Conservation (phyloP, 1,284 basidiomycete species). For the Inonotus hispidus region DNA sequence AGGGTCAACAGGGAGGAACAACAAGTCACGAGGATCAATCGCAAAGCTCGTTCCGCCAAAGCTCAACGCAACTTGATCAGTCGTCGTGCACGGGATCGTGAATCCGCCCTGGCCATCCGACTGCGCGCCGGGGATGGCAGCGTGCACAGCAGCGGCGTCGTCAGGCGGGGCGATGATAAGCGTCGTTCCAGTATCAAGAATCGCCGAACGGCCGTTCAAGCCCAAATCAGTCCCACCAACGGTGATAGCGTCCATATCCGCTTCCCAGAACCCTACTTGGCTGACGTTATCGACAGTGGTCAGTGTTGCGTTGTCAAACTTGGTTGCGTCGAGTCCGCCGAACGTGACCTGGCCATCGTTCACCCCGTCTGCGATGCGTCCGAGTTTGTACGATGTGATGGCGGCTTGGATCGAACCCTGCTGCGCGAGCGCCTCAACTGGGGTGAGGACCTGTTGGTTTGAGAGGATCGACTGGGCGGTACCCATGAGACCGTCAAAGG, state of each 20-base stretch:
- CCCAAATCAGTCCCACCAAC: constrained; percentile 52
- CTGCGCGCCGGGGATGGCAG: constrained; percentile 56
- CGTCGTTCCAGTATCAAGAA: constrained; percentile 78
- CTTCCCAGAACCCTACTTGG: constrained; percentile 75
- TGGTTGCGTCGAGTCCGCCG: constrained; percentile 69
- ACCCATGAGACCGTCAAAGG: constrained; percentile 84
- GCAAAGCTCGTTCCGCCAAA: constrained; percentile 61
- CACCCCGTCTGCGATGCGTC: constrained; percentile 63
- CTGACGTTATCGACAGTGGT: constrained; percentile 58
- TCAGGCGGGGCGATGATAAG: constrained; percentile 53
- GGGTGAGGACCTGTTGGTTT: constrained; percentile 60
- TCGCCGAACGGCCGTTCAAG: constrained; percentile 57
- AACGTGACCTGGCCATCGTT: constrained; percentile 83
- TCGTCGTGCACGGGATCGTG: constrained; percentile 74
- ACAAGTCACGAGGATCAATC: constrained; percentile 67
- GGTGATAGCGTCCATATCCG: constrained; percentile 48
- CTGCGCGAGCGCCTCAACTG: constrained; percentile 66
- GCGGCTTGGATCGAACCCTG: constrained; percentile 57
- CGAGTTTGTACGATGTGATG: constrained; percentile 79
- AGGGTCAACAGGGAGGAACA: constrained; percentile 59
- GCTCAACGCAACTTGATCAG: constrained; percentile 56
- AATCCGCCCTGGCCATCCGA: constrained; percentile 62
- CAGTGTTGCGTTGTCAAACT: constrained; percentile 54
- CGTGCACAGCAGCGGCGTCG: constrained; percentile 57
- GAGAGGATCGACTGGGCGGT: constrained; percentile 71